Conservation (phyloP, 495 filamentous ascomycete genomes). For the Alectoria sarmentosa region DNA sequence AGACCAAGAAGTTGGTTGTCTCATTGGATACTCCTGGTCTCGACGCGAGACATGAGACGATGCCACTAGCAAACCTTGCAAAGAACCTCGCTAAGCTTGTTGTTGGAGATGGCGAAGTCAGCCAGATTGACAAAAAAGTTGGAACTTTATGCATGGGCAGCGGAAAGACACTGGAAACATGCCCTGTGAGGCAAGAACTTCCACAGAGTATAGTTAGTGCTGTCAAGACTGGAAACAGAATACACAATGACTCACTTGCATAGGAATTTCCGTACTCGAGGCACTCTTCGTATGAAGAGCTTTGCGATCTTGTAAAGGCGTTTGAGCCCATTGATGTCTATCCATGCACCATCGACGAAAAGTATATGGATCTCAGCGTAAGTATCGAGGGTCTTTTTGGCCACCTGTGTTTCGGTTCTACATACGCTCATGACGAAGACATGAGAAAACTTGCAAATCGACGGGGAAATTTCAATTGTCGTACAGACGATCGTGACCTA, state of each 20-base stretch:
- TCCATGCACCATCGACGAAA: conserved; percentile 71
- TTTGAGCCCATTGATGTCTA: conserved; percentile 73
- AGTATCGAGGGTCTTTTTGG: conserved; percentile 67
- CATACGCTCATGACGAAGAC: conserved; percentile 59
- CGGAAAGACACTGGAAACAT: background rate
- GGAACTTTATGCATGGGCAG: background rate
- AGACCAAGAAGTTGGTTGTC: conserved; percentile 34
- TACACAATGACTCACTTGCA: background rate
- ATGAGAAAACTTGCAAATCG: conserved; percentile 36
- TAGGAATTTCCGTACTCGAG: conserved; percentile 77
- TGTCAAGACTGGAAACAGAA: background rate
- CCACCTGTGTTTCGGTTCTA: conserved; percentile 50
- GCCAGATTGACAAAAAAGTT: conserved; percentile 2
- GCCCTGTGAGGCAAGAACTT: conserved; percentile 1
- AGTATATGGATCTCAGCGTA: conserved; percentile 53
- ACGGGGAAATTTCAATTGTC: conserved; percentile 7
- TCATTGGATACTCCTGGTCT: conserved; percentile 39
- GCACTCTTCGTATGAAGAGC: conserved; percentile 79
- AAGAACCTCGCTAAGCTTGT: conserved; percentile 27
- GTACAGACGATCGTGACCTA: background rate
- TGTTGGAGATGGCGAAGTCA: background rate
- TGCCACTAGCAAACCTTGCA: conserved; percentile 41
- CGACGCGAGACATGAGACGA: conserved; percentile 34
- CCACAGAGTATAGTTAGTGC: conserved; percentile 11
- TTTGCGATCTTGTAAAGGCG: conserved; percentile 59